These are phyloP conservation scores for Saccharomyces pastorianus DNA, from an alignment of 1,139 yeast species.

Conservation along the genomic window DNA sequence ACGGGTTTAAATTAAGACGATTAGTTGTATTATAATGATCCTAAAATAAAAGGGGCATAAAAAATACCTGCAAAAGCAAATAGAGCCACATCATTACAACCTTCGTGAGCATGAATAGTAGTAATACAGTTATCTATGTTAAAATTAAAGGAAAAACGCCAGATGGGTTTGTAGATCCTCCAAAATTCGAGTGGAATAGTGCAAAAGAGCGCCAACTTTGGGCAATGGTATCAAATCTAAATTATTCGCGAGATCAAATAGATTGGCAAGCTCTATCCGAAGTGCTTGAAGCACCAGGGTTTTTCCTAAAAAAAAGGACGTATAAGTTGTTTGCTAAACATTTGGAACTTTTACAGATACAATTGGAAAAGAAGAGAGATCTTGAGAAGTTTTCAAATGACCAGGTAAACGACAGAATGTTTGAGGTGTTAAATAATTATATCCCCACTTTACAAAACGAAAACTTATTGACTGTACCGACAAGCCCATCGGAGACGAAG, in stretches of 20 bases:
- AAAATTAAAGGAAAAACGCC: constrained; percentile 35
- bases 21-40: too few species aligned
- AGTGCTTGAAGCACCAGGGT: constrained; percentile 24
- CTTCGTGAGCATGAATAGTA: constrained; percentile 18
- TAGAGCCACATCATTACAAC: not conserved
- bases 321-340: constrained; percentile 26
- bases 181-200: constrained; percentile 36
- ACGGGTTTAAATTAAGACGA: too few species aligned
- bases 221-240: constrained; percentile 34
- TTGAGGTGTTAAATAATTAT: constrained; percentile 1
- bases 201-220: constrained; percentile 37
- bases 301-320: constrained; percentile 25
- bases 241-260: constrained; percentile 31
- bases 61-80: not conserved
- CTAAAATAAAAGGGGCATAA: not conserved
- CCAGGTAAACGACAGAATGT: not conserved
- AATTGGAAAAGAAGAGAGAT: constrained; percentile 17
- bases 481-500: not conserved
- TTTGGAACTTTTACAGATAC: constrained; percentile 20
- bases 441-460: constrained; percentile 1
- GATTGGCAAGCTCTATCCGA: constrained; percentile 32
- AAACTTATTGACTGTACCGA: not conserved
- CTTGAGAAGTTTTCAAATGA: not conserved
- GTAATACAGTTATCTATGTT: constrained; percentile 26
- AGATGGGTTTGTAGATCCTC: constrained; percentile 36